phyloP scores from a whole-genome alignment of 73 alveolate species.

The Symbiodinium pilosum region DNA sequence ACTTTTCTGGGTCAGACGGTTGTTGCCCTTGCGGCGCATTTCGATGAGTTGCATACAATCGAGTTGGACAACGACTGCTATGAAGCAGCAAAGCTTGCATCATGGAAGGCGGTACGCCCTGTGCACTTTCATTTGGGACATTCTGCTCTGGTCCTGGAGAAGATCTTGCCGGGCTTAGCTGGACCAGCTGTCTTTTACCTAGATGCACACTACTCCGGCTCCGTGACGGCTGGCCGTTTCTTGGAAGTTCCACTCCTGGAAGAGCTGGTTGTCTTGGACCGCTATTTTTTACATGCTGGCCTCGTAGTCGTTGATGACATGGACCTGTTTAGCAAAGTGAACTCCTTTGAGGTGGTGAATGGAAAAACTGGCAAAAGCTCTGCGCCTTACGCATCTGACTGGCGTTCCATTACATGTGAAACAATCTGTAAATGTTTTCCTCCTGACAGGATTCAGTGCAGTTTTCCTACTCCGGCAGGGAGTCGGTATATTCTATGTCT shows the following conservation, averaged over 20 bases:
- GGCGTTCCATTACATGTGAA: constrained; percentile 57
- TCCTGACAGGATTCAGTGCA: neutral
- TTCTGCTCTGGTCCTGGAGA: constrained; percentile 21
- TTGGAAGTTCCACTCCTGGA: constrained; percentile 26
- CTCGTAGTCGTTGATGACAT: constrained; percentile 57
- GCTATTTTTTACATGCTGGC: constrained; percentile 29
- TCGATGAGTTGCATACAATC: constrained; percentile 51
- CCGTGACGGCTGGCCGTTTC: constrained; percentile 25
- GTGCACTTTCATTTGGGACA: constrained; percentile 63
- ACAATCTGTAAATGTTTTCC: neutral
- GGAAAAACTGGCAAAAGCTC: neutral
- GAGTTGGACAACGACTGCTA: neutral
- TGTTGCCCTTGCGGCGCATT: constrained; percentile 48
- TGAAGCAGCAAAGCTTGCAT: constrained; percentile 50
- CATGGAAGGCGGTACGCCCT: constrained; percentile 77
- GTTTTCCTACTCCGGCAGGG: neutral
- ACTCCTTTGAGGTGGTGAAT: constrained; percentile 22
- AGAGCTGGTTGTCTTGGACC: constrained; percentile 36
- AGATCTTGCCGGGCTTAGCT: neutral
- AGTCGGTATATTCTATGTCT: neutral
- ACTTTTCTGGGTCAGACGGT: constrained; percentile 78
- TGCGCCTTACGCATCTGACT: constrained; percentile 16
- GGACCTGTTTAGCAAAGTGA: constrained; percentile 47
- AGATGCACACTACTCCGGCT: constrained; percentile 64
- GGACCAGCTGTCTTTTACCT: constrained; percentile 76